These are phyloP conservation scores for Wallacemonas sp. DNA, from an alignment of 208 protist species.

Conservation along the genomic window DNA sequence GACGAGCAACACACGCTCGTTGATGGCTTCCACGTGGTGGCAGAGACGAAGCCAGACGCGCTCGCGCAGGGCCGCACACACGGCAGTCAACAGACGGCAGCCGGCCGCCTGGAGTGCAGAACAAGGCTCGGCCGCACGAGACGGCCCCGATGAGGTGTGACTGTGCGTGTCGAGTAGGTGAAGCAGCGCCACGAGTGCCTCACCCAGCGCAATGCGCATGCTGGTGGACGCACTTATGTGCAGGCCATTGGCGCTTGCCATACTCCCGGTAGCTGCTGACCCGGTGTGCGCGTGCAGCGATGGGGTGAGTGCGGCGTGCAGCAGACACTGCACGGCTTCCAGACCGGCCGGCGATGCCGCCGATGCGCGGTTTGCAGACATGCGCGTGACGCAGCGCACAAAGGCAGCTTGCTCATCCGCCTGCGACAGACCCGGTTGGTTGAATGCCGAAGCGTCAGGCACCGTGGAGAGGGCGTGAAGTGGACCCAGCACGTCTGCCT, in stretches of 20 bases:
- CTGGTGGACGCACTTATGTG: neutral
- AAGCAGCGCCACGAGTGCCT: neutral
- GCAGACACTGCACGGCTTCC: neutral
- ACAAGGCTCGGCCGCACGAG: neutral
- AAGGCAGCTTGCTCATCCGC: too few relatives aligned
- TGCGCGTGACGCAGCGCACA: too few relatives aligned
- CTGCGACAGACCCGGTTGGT: too few relatives aligned
- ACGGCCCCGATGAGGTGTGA: too few relatives aligned
- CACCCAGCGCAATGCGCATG: neutral
- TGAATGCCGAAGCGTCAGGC: too few relatives aligned
- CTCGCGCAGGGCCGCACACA: constrained; percentile 20
- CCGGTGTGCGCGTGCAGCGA: too few relatives aligned
- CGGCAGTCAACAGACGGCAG: constrained; percentile 23
- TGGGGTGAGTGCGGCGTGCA: neutral
- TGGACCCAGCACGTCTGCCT: neutral
- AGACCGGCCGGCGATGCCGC: too few relatives aligned
- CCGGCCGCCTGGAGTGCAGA: too few relatives aligned
- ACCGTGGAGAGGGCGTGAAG: neutral
- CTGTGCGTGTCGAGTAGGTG: too few relatives aligned
- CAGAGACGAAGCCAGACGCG: constrained; percentile 41
- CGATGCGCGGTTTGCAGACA: too few relatives aligned
- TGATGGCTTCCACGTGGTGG: constrained; percentile 55
- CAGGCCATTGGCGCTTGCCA: neutral
- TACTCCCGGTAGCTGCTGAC: too few relatives aligned
- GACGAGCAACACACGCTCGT: constrained; percentile 25